These are phyloP conservation scores for Rhodotorula sp. DNA, from an alignment of 1,284 basidiomycete genomes.

Conservation along the genomic window DNA sequence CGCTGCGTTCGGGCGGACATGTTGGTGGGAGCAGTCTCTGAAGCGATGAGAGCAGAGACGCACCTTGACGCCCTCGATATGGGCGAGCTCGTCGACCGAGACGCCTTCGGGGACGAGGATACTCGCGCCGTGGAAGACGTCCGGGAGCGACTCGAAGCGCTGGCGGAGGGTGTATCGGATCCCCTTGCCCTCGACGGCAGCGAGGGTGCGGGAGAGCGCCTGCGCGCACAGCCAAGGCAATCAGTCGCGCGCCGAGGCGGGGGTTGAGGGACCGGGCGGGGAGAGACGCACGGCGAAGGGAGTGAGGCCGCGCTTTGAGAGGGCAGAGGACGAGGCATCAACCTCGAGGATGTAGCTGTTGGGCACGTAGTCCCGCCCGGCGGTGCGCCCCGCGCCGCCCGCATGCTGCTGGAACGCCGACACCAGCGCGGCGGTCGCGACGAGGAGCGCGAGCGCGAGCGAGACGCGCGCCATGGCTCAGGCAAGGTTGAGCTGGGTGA, in stretches of 20 bases:
- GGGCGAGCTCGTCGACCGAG: constrained; percentile 10
- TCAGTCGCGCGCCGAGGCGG: neutral
- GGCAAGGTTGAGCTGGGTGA: no score
- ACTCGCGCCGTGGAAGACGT: constrained; percentile 28
- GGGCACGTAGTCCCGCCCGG: constrained; percentile 6
- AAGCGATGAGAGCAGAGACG: neutral
- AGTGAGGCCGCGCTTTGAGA: constrained; percentile 27
- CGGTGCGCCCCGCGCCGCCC: neutral
- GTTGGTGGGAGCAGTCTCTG: neutral
- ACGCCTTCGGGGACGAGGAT: constrained; percentile 21
- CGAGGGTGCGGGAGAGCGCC: constrained; percentile 18
- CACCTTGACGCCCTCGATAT: constrained; percentile 30
- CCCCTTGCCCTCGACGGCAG: constrained; percentile 9
- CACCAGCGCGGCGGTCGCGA: neutral
- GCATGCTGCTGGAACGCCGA: neutral
- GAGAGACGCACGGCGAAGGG: constrained; percentile 17
- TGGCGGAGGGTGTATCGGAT: constrained; percentile 17
- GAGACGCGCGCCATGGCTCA: neutral
- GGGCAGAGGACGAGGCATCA: constrained; percentile 1
- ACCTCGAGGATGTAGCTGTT: constrained; percentile 33
- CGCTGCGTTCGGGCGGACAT: constrained; percentile 1
- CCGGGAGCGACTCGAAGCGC: constrained; percentile 15
- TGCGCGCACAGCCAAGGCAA: neutral
- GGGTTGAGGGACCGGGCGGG: neutral
- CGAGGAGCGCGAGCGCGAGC: neutral